Percentiles rank a stretch among this genome's conserved stretches.
phyloP scores from a whole-genome alignment of 2,329 filamentous ascomycete genomes.

The Scolecobasidium constrictum region DNA sequence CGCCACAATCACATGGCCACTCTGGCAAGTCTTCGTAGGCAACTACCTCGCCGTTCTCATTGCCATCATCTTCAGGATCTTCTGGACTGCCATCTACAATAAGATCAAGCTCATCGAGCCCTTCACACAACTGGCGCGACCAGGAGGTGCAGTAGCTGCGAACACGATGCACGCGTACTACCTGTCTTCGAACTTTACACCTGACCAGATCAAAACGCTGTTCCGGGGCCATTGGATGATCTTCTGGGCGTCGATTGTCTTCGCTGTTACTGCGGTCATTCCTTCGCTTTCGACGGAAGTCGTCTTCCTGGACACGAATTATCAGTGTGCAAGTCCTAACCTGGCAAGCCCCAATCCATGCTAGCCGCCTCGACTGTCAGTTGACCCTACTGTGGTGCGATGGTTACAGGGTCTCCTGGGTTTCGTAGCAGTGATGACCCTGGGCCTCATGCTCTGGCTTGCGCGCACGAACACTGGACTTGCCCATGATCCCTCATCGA shows the following conservation, averaged over 20 bases:
- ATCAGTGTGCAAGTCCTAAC: conserved; percentile 3
- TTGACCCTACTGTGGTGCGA: conserved; percentile 6
- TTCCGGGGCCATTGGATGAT: conserved; percentile 10
- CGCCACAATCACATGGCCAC: neutral
- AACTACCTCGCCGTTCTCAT: conserved; percentile 8
- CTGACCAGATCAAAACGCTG: conserved; percentile 4
- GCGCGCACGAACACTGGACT: conserved; percentile 5
- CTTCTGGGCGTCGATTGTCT: conserved; percentile 6
- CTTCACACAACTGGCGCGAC: conserved; percentile 4
- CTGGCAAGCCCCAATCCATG: conserved; percentile 8
- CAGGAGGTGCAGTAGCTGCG: neutral
- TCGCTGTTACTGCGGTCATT: conserved; percentile 3
- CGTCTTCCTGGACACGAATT: conserved; percentile 10
- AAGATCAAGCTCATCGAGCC: conserved; percentile 9
- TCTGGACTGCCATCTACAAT: conserved; percentile 9
- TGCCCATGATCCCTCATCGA: conserved; percentile 8
- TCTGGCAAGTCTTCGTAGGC: conserved; percentile 7
- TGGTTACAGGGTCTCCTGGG: conserved; percentile 6
- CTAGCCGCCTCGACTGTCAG: conserved; percentile 9
- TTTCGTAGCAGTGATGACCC: conserved; percentile 8
- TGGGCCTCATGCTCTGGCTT: conserved; percentile 7
- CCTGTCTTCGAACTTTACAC: conserved; percentile 8
- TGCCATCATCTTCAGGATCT: conserved; percentile 5
- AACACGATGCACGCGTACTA: conserved; percentile 7
- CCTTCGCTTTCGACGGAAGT: conserved; percentile 8